These are phyloP conservation scores for Gremmenia infestans DNA, from an alignment of 2,329 filamentous ascomycete species.

Conservation along the genomic window DNA sequence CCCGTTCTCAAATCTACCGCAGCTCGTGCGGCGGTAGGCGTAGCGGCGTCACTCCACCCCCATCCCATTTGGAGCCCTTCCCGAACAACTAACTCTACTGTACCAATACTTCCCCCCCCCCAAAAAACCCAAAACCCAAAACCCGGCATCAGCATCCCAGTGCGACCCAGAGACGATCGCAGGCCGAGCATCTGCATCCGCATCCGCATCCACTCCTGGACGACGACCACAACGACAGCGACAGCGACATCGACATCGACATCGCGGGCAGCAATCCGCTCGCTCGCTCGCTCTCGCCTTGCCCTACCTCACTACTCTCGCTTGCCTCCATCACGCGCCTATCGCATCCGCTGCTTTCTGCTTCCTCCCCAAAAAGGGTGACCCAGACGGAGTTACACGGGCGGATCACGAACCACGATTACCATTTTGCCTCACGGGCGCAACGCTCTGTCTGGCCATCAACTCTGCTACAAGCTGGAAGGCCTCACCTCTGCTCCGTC, in stretches of 20 bases:
- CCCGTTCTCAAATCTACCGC: background rate
- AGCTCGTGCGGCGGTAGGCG: too few relatives aligned
- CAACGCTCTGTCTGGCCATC: background rate
- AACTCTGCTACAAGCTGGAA: slow-evolving; percentile 6
- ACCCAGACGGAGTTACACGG: slow-evolving; percentile 9
- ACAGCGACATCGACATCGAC: background rate
- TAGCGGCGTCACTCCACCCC: too few relatives aligned
- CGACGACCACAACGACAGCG: too few relatives aligned
- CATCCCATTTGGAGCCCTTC: background rate
- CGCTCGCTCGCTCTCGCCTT: background rate
- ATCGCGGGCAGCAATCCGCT: background rate
- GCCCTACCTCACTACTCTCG: slow-evolving; percentile 12
- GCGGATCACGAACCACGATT: slow-evolving; percentile 11
- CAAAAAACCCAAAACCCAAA: slow-evolving; percentile 4
- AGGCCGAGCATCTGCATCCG: slow-evolving; percentile 6
- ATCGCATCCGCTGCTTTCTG: slow-evolving; percentile 19
- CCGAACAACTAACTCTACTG: background rate
- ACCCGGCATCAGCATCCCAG: slow-evolving; percentile 10
- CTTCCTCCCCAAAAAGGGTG: slow-evolving; percentile 11
- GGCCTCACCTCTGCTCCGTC: background rate
- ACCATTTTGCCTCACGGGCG: slow-evolving; percentile 16
- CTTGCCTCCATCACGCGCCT: slow-evolving; percentile 21
- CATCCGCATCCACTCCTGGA: background rate
- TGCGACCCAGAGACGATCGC: slow-evolving; percentile 8
- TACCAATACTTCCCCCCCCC: background rate